phyloP scores from a whole-genome alignment of 441 rosid genomes.

The Raphanus hybrid region DNA sequence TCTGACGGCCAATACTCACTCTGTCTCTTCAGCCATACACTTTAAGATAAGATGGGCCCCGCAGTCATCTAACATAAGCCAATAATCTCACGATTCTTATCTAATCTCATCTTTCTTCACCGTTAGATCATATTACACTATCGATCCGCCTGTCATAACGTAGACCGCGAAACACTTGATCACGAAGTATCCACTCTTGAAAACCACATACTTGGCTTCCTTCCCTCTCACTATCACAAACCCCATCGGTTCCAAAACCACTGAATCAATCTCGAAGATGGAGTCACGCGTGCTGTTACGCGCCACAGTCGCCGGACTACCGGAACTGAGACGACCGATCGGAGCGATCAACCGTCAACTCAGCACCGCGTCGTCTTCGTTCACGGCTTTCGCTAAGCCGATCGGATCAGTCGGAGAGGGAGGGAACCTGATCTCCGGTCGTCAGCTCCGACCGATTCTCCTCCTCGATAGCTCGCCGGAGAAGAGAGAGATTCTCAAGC shows the following conservation, averaged over 20 bases:
- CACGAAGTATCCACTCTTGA: constrained; percentile 29
- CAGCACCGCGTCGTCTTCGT: constrained; percentile 31
- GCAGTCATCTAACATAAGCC: constrained; percentile 31
- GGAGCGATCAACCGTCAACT: constrained; percentile 42
- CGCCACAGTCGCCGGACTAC: constrained; percentile 55
- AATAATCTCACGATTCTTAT: constrained; percentile 25
- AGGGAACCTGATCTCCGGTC: constrained; percentile 78
- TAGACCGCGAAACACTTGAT: constrained; percentile 20
- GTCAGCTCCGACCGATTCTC: constrained; percentile 76
- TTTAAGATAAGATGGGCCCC: constrained; percentile 62
- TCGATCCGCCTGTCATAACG: neutral
- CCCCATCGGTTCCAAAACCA: neutral
- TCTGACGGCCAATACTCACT: constrained; percentile 50
- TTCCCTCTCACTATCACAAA: constrained; percentile 29
- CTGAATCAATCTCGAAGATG: constrained; percentile 44
- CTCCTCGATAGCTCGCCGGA: constrained; percentile 50
- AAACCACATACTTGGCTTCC: constrained; percentile 22
- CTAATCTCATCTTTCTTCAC: constrained; percentile 12
- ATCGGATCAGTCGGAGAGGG: constrained; percentile 67
- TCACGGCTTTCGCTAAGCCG: constrained; percentile 43
- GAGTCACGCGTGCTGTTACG: constrained; percentile 84
- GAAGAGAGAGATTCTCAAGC: constrained; percentile 50
- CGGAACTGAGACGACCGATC: constrained; percentile 49
- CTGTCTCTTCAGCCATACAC: constrained; percentile 47
- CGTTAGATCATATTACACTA: constrained; percentile 19